These are phyloP conservation scores for Tetradesmus lagerheimii DNA, from an alignment of 139 green algal species.

Conservation along the genomic window DNA sequence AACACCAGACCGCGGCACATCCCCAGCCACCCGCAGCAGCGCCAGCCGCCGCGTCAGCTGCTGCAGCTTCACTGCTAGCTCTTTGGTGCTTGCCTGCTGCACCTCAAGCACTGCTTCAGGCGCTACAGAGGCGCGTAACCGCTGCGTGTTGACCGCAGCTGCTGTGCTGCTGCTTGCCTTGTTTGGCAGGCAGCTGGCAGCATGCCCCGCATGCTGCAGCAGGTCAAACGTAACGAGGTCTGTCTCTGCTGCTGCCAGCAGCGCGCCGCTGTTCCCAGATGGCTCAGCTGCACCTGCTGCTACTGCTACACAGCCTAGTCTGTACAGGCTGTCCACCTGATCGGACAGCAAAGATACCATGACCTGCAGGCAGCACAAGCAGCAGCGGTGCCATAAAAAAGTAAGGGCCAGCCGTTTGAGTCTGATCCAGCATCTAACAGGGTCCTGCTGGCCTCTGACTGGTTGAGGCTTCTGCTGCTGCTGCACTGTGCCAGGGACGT, in stretches of 20 bases:
- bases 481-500: too few species aligned
- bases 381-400: neutral
- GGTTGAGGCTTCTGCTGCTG: too few species aligned
- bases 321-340: neutral
- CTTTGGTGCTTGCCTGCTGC: neutral
- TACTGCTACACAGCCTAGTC: neutral
- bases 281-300: neutral
- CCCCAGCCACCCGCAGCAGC: neutral
- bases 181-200: neutral
- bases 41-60: neutral
- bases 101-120: neutral
- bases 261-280: neutral
- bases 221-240: neutral
- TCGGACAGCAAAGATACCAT: neutral
- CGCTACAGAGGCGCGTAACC: neutral
- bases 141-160: neutral
- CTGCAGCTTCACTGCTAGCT: neutral
- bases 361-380: neutral
- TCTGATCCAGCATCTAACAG: too few species aligned
- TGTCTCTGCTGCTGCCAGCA: neutral
- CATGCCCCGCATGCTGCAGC: neutral
- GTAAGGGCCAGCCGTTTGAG: too few species aligned
- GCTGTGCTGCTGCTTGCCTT: neutral
- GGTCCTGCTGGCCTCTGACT: too few species aligned
- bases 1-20: neutral